Base-by-base conservation (phyloP, 208 protist species). In the Herpetomonas samuelpessoai region DNA sequence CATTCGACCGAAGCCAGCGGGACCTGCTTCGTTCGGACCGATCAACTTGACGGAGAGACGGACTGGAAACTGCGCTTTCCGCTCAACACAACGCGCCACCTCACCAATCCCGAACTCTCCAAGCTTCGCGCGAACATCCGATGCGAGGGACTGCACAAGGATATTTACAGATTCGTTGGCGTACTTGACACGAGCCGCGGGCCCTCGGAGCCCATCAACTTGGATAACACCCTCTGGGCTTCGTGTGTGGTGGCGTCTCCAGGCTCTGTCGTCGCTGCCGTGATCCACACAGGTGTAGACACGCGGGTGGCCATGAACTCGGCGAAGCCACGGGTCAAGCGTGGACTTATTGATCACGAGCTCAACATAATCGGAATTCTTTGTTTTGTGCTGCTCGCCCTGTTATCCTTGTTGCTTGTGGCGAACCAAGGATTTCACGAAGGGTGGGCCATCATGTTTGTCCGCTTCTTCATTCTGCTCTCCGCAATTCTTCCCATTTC, bases 41-140 rank as follows among this genome's bases (percentile, higher is more conserved):
- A 99, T 68, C 98, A 99, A 75, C 80, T 99, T 0, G 98, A 99
- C 72, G 98, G 98, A 19, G 98, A 99, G 70, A 99, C 98, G 3
- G 98, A 99, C 75, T 99, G 97, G 98, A 99, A 99, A 71, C 64
- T 91, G 28, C 75, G 81, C 22, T 83, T 85, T 55, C 74, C 87
- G 7, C 56, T 91, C 31, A 79, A 81, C 45, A 66, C 66, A 22
- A 91, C 87, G 26, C 76, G 81, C 28, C 18, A 53, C 29, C 50
- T 81, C 3, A 58, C 65, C 26, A 56, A 79, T 31, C 56, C 60
- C 1, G 67, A 73, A 44, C 28, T 91, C 9, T 55, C 53, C 19
- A n/a, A 19, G 10, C 57, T 83, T 21, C 80, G 87, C 2, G 68
- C 79, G 22, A 88, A 89, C 63, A 65, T 93, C 41, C 65, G 74